Base-by-base conservation (phyloP, 2,329 filamentous ascomycete species). In the Emericellopsis atlantica region DNA sequence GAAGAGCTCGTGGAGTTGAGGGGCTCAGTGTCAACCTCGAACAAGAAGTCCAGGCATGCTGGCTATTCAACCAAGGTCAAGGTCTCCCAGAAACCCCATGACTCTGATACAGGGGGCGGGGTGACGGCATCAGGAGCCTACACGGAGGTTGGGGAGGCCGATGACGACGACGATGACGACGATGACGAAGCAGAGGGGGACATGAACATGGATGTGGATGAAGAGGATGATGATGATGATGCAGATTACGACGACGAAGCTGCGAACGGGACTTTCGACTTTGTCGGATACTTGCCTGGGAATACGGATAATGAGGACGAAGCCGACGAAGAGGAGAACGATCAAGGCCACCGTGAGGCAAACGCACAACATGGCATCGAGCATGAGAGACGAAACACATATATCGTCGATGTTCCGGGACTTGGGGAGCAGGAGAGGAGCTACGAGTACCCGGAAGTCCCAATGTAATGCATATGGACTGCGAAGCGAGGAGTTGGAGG, bases 1-100 rank as follows among this genome's bases (percentile, higher is more conserved):
- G 55, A 61, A 16, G 60, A 64, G 42, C 49, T 62, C 10, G 59
- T 50, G 5, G 45, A 51, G 24, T 47, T 64, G 6, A 49, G 60
- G 2, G 60, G 60, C 8, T 49, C 56, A 22, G 52, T 58, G 24
- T 58, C 58, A 0, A 49, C 55, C 2, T 60, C 56, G 46, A 62
- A 35, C 32, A 35, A 57, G 49, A 61, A 56, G 45, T 58, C 36
- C 10, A 36, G 33, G 10, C 40, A 57, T 22, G 54, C 53, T 26
- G 57, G 57, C 1, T 62, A 62, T 29, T 29, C 26, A 3, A 29
- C 26, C 26, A 29, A 29, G 12, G 55, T 58, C 7, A 52, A 54
- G 11, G 46, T 61, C 40, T 14, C 21, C 5, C 31, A 41, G 6
- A 40, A 43, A 5, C 40, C 32, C 15, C 15, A 40, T 7, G 39